Evolutionary conservation across 2,329 filamentous ascomycete species (phyloP).

Genomic region (Microcyclospora tardicrescens): DNA sequence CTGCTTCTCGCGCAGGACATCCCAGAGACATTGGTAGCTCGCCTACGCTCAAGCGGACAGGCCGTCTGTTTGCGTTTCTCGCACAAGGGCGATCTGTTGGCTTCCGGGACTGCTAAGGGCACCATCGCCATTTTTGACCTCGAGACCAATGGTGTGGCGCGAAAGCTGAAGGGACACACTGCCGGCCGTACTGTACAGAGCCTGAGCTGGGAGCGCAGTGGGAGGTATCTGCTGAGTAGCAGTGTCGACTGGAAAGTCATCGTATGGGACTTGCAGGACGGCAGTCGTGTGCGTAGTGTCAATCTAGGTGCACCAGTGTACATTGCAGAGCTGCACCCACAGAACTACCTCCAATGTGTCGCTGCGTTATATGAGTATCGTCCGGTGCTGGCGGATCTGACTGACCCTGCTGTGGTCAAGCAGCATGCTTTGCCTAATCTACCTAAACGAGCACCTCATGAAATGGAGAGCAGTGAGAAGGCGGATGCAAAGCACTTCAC

Average conservation of each 20-base stretch:
- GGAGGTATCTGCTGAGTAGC: conserved; percentile 79
- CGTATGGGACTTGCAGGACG: conserved; percentile 77
- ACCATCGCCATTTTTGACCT: conserved; percentile 94
- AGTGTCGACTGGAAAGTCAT: conserved; percentile 96
- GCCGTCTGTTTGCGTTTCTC: conserved; percentile 71
- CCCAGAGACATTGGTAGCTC: conserved; percentile 78
- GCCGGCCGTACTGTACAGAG: conserved; percentile 69
- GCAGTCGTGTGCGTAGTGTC: conserved; percentile 63
- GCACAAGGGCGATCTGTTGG: conserved; percentile 84
- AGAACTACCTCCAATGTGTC: conserved; percentile 74
- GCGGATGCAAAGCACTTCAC: conserved; percentile 93
- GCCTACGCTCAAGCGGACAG: conserved; percentile 57
- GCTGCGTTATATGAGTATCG: conserved; percentile 90
- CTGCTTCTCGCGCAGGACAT: conserved; percentile 69
- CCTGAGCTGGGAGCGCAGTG: conserved; percentile 86
- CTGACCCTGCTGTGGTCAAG: conserved; percentile 45
- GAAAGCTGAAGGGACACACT: conserved; percentile 86
- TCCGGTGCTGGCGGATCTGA: conserved; percentile 66
- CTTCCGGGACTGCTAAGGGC: conserved; percentile 80
- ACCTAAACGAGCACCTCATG: conserved; percentile 59
- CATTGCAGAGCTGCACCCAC: conserved; percentile 87
- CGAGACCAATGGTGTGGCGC: conserved; percentile 91
- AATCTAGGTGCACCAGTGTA: conserved; percentile 89
- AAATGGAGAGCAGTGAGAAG: conserved; percentile 66
- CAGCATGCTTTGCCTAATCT: conserved; percentile 61